A percentile compares a stretch with the other conserved stretches of the same genome.
Evolutionary conservation across 768 basidiomycete species (phyloP).

Genomic region (Agrocybe chaxingu): DNA sequence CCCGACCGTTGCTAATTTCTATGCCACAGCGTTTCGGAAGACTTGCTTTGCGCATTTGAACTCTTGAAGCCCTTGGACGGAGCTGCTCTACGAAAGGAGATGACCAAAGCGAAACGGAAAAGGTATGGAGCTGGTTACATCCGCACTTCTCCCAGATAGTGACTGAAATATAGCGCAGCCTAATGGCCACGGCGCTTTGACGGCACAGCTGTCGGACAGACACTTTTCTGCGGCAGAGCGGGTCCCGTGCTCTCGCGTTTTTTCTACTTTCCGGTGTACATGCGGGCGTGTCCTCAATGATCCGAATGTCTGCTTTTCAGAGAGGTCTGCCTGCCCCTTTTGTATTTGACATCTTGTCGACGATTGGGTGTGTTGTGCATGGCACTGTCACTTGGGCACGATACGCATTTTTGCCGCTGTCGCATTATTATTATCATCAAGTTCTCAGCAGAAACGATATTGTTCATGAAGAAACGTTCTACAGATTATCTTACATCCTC

Average conservation of each 20-base stretch:
- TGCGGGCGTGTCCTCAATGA: constrained; percentile 13
- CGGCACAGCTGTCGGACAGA: neutral
- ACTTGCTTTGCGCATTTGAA: constrained; percentile 96
- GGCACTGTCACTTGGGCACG: neutral
- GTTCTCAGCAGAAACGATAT: no score
- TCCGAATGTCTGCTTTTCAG: constrained; percentile 8
- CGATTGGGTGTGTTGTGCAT: neutral
- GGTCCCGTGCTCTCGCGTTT: neutral
- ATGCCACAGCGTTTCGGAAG: constrained; percentile 80
- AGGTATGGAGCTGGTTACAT: constrained; percentile 49
- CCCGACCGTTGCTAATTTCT: constrained; percentile 9
- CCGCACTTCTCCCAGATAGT: constrained; percentile 4
- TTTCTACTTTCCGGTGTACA: neutral
- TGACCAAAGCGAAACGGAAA: constrained; percentile 98
- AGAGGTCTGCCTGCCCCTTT: constrained; percentile 1
- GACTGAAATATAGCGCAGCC: constrained; percentile 19
- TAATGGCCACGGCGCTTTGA: constrained; percentile 29
- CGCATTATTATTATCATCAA: neutral
- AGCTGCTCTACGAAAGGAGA: constrained; percentile 92
- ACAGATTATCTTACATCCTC: neutral
- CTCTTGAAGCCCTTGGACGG: constrained; percentile 94
- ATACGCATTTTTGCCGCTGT: constrained; percentile 1
- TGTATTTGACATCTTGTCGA: neutral
- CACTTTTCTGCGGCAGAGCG: neutral
- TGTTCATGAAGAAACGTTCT: no score